Base-by-base conservation (phyloP, 345 rosid species). In the Gossypium stocksii region DNA sequence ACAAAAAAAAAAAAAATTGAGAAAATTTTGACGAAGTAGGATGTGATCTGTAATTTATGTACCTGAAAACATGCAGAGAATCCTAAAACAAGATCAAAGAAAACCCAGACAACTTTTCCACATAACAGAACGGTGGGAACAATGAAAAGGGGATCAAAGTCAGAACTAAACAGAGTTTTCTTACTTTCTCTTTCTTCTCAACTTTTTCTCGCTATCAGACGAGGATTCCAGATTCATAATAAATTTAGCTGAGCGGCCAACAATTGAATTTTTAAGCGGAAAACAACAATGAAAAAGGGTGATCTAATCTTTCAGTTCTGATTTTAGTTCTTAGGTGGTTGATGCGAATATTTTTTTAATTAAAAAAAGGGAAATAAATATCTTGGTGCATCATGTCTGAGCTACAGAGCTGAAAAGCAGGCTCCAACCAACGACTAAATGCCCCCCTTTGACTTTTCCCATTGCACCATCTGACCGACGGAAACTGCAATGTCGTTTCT, bases 371-470 rank as follows among this genome's bases (percentile, higher is more conserved):
- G 13, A 46, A 46, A 11, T 25, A 27, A 45, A 44, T 63, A 38
- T 38, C 17, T 64, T 41, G 15, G 25, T 2, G 22, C 23, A 63
- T 17, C 7, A 23, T 2, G 46, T 13, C 38, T 38, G 48, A 64
- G 49, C 49, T 64, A n/a, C 68, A 64, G 48, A 38, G 23, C 48
- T 38, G n/a, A 17, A 17, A 45, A 7, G 38, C 71, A 66, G n/a
- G 34, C 71, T 66, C 71, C 71, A 66, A 66, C 71, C 38, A 45
- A 66, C 71, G 71, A 66, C 71, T 13, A 22, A 66, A 66, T 46
- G 71, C 19, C 54, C 53, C 54, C 54, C 7, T 45, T 43, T 66
- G 71, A 45, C 71, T 66, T 66, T 66, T 45, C 13, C 13, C n/a
- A 22, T 15, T 13, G 56, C 41, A 2, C 15, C 15, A 46, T 67